Evolutionary conservation across 2,329 filamentous ascomycete genomes (phyloP), one percentile per base, ranked within the genome.

Genomic region (Colletotrichum costaricense): DNA sequence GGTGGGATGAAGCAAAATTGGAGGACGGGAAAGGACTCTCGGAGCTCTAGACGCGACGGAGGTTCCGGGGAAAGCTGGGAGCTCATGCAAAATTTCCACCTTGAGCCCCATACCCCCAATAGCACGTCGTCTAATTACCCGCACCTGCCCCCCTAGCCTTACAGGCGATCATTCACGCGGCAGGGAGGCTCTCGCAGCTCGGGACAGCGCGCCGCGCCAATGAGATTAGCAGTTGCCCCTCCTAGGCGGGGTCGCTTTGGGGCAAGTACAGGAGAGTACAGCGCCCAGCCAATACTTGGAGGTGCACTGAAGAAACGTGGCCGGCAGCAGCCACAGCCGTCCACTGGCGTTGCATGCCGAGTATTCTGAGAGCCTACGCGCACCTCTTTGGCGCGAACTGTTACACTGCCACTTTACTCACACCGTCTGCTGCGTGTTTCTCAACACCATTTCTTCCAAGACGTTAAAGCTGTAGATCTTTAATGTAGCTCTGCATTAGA

Each of bases 1-100:
- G 42, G 33, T 49, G 42, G 24, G 55, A 38, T 63, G 57, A 62
- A 62, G 63, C 63, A 11, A 56, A 56, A 62, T 11, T 28, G 54
- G 9, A 9, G 22, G 9, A 46, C 16, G n/a, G 16, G 26, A 52
- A 16, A 19, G 38, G 38, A 22, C 9, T 35, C 49, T 35, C 9
- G 60, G 28, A 72, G 69, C 65, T 60, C 42, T 65, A 55, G 55
- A 69, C 30, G 59, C 35, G 67, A 70, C 55, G 56, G 67, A 70
- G 58, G 70, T 55, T 62, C 60, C 59, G 67, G 70, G 67, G 46
- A 60, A 73, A 73, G 70, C 67, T 73, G 24, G 56, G 70, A 70
- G 70, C 70, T 73, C 55, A 55, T 57, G 70, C 67, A 73, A 73
- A 73, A 73, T 73, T 73, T 73, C 70, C 70, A 70, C 70, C 49